Conservation (phyloP, 2,329 filamentous ascomycete genomes). For the Ophiostoma perfectum region DNA sequence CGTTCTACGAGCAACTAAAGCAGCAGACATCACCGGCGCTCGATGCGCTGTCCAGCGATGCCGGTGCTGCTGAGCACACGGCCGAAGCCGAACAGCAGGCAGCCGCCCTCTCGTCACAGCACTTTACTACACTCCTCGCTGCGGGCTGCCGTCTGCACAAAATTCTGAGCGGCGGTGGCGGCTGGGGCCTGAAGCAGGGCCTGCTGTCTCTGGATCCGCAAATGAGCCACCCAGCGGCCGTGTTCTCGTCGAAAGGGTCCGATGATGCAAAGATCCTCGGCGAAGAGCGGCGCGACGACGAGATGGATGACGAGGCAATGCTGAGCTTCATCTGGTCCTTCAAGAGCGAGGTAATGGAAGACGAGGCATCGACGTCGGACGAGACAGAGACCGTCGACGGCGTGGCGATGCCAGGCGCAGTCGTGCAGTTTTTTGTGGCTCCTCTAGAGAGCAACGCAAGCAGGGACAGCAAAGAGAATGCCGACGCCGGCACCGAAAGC, state of each 20-base stretch:
- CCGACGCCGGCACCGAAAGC: background rate
- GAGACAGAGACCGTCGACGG: conserved; percentile 36
- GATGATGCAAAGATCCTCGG: conserved; percentile 11
- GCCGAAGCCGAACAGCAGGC: conserved; percentile 29
- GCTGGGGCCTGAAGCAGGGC: conserved; percentile 77
- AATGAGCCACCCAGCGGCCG: conserved; percentile 42
- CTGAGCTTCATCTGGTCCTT: conserved; percentile 50
- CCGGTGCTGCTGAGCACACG: conserved; percentile 20
- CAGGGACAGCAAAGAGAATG: no score
- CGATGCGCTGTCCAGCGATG: conserved; percentile 2
- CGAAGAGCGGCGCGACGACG: conserved; percentile 25
- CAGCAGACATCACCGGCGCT: conserved; percentile 23
- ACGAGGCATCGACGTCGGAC: background rate
- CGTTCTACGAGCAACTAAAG: conserved; percentile 28
- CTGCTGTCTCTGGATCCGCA: conserved; percentile 73
- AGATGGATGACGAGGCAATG: conserved; percentile 50
- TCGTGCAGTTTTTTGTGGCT: conserved; percentile 59
- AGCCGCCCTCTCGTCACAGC: conserved; percentile 29
- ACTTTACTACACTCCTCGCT: conserved; percentile 36
- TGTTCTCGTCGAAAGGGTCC: conserved; percentile 23
- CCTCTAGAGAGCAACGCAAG: conserved; percentile 11
- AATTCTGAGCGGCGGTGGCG: conserved; percentile 69
- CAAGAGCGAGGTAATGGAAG: conserved; percentile 29
- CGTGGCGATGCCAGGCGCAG: conserved; percentile 58
- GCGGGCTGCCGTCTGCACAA: conserved; percentile 44